Percentiles rank a stretch among this genome's conserved stretches.
phyloP scores from a whole-genome alignment of 2,329 filamentous ascomycete genomes.

The Colletotrichum gloeosporioides region DNA sequence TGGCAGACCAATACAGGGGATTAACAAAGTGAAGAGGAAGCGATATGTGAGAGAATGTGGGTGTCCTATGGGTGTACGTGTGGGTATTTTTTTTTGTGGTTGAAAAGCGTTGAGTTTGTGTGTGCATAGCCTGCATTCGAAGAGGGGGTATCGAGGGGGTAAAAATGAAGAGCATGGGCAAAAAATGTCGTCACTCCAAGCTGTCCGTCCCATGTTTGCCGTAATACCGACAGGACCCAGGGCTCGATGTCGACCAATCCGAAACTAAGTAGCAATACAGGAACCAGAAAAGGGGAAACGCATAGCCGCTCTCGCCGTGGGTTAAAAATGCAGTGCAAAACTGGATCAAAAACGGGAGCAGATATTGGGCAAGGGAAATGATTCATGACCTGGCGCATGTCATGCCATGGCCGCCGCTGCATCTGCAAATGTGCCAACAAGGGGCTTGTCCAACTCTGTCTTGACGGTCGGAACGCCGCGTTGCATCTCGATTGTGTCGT shows the following conservation, averaged over 20 bases:
- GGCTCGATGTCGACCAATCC: not conserved
- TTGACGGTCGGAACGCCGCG: slow-evolving; percentile 42
- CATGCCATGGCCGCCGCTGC: slow-evolving; percentile 58
- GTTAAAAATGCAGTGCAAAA: not conserved
- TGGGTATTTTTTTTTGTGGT: not conserved
- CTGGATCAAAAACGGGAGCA: not conserved
- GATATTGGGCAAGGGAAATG: not conserved
- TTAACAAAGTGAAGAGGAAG: slow-evolving; percentile 2
- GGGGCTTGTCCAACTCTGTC: slow-evolving; percentile 44
- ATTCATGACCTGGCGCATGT: slow-evolving; percentile 2
- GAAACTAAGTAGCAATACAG: not conserved
- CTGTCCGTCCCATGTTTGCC: slow-evolving; percentile 8
- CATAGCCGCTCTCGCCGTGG: not conserved
- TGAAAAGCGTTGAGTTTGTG: not conserved
- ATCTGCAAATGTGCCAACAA: slow-evolving; percentile 67
- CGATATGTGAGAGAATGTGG: slow-evolving; percentile 17
- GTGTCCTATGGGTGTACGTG: not conserved
- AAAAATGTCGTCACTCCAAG: slow-evolving; percentile 20
- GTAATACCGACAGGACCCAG: slow-evolving; percentile 13
- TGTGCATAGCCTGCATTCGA: not conserved
- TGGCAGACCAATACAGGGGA: slow-evolving; percentile 6
- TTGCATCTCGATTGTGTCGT: slow-evolving; percentile 53
- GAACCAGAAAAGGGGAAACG: not conserved
- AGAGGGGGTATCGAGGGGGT: slow-evolving; percentile 12
- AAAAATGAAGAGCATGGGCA: not conserved